Evolutionary conservation across 1,284 basidiomycete genomes (phyloP).

Genomic region (Cryptococcus sp.): DNA sequence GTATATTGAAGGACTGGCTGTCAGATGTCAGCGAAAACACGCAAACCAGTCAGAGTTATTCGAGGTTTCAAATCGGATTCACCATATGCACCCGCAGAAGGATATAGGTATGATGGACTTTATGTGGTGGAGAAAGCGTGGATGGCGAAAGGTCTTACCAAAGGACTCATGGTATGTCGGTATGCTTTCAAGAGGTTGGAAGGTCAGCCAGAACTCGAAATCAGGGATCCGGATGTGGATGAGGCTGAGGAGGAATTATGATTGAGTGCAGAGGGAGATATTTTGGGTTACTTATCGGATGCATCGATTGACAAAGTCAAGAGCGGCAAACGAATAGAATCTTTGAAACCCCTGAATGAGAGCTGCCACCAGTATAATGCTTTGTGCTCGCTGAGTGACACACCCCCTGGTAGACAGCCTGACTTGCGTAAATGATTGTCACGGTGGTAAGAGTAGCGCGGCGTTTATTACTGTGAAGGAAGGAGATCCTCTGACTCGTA

Average conservation of each 20-base stretch:
- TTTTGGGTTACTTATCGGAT: background rate
- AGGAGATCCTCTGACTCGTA: too few relatives aligned
- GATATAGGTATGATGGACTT: conserved; percentile 50
- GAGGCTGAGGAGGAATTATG: background rate
- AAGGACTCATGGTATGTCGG: conserved; percentile 31
- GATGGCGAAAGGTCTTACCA: conserved; percentile 38
- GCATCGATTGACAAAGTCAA: too few relatives aligned
- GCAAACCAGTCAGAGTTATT: conserved; percentile 48
- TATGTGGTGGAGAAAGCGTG: conserved; percentile 43
- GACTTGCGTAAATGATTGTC: background rate
- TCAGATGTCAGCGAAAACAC: conserved; percentile 36
- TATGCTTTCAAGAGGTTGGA: conserved; percentile 35
- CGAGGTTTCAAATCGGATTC: conserved; percentile 48
- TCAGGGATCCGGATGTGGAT: background rate
- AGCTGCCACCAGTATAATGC: too few relatives aligned
- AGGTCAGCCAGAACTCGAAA: conserved; percentile 15
- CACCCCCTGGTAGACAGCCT: background rate
- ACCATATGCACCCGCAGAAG: conserved; percentile 26
- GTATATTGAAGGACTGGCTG: background rate
- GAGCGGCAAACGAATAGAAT: too few relatives aligned
- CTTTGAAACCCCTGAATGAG: too few relatives aligned
- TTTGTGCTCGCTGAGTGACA: too few relatives aligned
- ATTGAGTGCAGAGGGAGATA: background rate
- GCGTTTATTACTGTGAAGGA: too few relatives aligned
- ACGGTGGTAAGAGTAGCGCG: background rate